phyloP scores from a whole-genome alignment of 495 filamentous ascomycete genomes.

The Glarea lozoyensis region DNA sequence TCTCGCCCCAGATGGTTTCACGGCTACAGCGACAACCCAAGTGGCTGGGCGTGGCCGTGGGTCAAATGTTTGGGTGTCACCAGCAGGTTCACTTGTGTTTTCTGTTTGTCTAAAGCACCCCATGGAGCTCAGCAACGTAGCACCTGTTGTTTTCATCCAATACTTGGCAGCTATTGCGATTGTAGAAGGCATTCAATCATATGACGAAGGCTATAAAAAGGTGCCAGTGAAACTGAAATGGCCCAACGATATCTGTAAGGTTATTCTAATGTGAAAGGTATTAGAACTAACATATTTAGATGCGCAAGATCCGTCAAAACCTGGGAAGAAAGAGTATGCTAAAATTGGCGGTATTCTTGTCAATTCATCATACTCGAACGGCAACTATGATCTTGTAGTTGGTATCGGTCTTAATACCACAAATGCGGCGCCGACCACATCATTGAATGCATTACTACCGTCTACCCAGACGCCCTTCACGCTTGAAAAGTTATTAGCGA shows the following conservation, averaged over 20 bases:
- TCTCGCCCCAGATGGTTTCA: conserved; percentile 72
- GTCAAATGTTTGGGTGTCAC: conserved; percentile 90
- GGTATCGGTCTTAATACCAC: conserved; percentile 86
- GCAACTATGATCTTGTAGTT: conserved; percentile 77
- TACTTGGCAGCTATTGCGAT: conserved; percentile 90
- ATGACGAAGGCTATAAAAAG: conserved; percentile 62
- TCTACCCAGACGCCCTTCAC: conserved; percentile 48
- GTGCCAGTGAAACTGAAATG: conserved; percentile 87
- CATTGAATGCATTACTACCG: conserved; percentile 62
- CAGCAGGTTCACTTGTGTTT: conserved; percentile 77
- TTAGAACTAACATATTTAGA: conserved; percentile 30
- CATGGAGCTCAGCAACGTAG: conserved; percentile 54
- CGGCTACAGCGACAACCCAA: conserved; percentile 85
- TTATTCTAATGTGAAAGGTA: conserved; percentile 3
- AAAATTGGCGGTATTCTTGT: conserved; percentile 94
- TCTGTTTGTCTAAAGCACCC: conserved; percentile 79
- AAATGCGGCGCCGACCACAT: conserved; percentile 82
- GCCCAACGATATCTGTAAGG: conserved; percentile 82
- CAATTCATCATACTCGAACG: conserved; percentile 71
- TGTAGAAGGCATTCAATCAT: conserved; percentile 73
- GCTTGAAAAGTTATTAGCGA: conserved; percentile 75
- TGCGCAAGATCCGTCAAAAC: conserved; percentile 60
- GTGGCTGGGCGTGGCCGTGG: conserved; percentile 87
- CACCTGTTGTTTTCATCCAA: conserved; percentile 90
- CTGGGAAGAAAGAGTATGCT: conserved; percentile 54